A percentile compares a stretch with the other conserved stretches of the same genome.
phyloP scores from a whole-genome alignment of 2,329 filamentous ascomycete species.

The Fusarium sp. region DNA sequence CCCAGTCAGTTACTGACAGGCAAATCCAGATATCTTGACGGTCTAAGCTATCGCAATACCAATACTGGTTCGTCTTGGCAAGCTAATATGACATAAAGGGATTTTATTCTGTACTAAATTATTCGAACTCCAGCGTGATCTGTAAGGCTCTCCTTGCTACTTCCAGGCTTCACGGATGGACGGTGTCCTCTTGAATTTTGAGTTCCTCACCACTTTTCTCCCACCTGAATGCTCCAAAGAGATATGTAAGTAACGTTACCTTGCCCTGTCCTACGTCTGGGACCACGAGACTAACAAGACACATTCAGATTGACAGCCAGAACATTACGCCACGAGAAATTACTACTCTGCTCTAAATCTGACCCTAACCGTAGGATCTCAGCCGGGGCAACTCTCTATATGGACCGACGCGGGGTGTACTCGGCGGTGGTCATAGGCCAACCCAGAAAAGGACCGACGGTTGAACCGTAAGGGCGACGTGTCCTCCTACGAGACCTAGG shows the following conservation, averaged over 20 bases:
- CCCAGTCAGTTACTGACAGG: background rate
- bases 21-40: background rate
- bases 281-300: background rate
- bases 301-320: background rate
- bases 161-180: background rate
- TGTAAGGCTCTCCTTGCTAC: background rate
- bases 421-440: no score
- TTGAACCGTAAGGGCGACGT: background rate
- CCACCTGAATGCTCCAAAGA: background rate
- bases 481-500: background rate
- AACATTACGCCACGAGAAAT: background rate
- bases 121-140: background rate
- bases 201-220: background rate
- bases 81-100: background rate
- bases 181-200: background rate
- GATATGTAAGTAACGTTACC: background rate
- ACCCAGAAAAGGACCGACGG: background rate
- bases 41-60: background rate
- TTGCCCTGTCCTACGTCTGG: background rate
- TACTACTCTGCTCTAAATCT: background rate
- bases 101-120: background rate
- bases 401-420: background rate
- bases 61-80: background rate
- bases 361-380: background rate
- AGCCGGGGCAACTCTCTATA: background rate